phyloP scores from a whole-genome alignment of 495 filamentous ascomycete species.

The Rhypophila decipiens region DNA sequence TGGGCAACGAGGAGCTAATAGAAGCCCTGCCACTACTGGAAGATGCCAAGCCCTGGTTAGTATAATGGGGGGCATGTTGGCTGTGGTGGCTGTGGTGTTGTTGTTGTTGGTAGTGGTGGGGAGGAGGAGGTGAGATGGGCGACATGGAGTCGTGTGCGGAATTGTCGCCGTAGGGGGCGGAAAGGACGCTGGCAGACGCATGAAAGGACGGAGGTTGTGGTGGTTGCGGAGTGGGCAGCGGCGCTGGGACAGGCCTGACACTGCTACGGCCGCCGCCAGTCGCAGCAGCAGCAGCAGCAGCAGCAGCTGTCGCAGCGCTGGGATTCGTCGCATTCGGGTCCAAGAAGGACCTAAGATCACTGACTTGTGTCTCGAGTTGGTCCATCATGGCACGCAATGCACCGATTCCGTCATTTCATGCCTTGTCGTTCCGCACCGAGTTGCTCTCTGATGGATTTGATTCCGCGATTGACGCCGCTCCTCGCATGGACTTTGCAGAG shows the following conservation, averaged over 20 bases:
- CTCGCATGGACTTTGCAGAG: no score
- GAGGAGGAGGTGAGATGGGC: neutral
- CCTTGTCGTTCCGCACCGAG: no score
- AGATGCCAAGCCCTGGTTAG: no score
- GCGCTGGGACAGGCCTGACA: no score
- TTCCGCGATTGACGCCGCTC: no score
- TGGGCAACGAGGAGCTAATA: neutral
- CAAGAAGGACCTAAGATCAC: slow-evolving; percentile 47
- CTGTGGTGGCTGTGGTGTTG: neutral
- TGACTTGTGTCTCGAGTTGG: slow-evolving; percentile 49
- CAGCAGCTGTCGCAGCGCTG: neutral
- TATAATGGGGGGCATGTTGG: neutral
- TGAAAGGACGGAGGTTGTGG: no score
- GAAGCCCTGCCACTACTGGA: neutral
- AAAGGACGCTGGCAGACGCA: slow-evolving; percentile 7
- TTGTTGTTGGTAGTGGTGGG: no score
- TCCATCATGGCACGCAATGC: no score
- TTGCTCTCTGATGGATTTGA: no score
- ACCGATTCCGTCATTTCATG: no score
- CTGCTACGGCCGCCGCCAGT: neutral
- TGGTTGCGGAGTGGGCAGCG: no score
- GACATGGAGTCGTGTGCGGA: slow-evolving; percentile 17
- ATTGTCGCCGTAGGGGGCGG: slow-evolving; percentile 30
- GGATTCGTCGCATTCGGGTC: no score
- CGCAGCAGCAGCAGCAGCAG: neutral